phyloP scores from a whole-genome alignment of 805 yeast species.

The Grigorovia transvaalensis region DNA sequence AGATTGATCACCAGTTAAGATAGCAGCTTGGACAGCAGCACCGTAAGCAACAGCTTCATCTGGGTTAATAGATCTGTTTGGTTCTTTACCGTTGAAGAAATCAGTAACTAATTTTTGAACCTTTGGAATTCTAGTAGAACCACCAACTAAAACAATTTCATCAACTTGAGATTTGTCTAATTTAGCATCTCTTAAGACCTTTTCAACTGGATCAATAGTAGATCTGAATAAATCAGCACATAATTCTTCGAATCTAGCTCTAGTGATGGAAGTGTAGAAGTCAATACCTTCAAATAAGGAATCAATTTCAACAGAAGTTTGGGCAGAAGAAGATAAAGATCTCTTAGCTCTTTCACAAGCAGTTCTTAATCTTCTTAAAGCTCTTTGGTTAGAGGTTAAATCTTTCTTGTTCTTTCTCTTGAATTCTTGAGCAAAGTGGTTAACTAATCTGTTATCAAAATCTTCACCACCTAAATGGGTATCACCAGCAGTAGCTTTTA shows the following conservation, averaged over 20 bases:
- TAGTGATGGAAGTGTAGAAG: constrained; percentile 94
- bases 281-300: constrained; percentile 94
- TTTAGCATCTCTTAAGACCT: constrained; percentile 89
- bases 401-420: constrained; percentile 98
- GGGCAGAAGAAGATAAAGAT: constrained; percentile 93
- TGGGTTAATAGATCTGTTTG: constrained; percentile 96
- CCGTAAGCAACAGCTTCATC: constrained; percentile 99
- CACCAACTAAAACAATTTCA: constrained; percentile 96
- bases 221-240: constrained; percentile 94
- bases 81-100: constrained; percentile 97
- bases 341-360: constrained; percentile 99
- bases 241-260: constrained; percentile 98
- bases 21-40: constrained; percentile 98
- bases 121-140: constrained; percentile 98
- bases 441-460: constrained; percentile 93
- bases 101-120: constrained; percentile 94
- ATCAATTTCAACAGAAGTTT: constrained; percentile 93
- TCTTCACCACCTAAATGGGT: constrained; percentile 98
- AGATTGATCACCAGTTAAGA: constrained; percentile 92
- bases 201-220: constrained; percentile 92
- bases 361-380: constrained; percentile 95
- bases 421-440: constrained; percentile 88
- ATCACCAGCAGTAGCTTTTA: constrained; percentile 78
- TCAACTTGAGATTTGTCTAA: constrained; percentile 84
- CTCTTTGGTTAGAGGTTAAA: constrained; percentile 86